phyloP scores from a whole-genome alignment of 176 grass and related monocot species.

The Oryza meridionalis region DNA sequence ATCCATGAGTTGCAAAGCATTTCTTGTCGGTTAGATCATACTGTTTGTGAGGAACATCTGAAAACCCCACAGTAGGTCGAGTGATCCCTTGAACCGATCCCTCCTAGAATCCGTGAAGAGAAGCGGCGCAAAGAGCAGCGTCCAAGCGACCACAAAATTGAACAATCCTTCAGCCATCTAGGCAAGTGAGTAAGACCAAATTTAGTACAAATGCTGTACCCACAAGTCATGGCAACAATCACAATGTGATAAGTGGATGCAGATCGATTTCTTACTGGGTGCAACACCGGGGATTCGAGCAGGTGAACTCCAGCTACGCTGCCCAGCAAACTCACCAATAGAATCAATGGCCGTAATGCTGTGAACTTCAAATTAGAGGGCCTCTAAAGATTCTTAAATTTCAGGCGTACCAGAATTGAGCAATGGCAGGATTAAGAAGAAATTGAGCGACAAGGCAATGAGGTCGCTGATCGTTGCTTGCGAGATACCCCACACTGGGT shows the following conservation, averaged over 20 bases:
- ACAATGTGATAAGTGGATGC: background rate
- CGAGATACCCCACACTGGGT: conserved; percentile 79
- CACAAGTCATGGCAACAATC: background rate
- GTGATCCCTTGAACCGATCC: conserved; percentile 75
- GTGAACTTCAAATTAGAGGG: background rate
- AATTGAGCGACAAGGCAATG: conserved; percentile 80
- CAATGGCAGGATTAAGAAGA: conserved; percentile 84
- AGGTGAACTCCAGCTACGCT: conserved; percentile 75
- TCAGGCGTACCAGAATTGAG: conserved; percentile 64
- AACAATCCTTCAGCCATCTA: conserved; percentile 87
- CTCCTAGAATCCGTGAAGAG: conserved; percentile 73
- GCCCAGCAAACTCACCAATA: conserved; percentile 49
- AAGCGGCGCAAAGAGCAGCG: conserved; percentile 79
- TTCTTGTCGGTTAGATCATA: conserved; percentile 46
- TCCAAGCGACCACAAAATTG: conserved; percentile 92
- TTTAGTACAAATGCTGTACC: conserved; percentile 1
- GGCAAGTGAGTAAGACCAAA: background rate
- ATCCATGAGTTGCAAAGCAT: background rate
- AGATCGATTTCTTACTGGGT: conserved; percentile 64
- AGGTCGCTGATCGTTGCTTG: conserved; percentile 70
- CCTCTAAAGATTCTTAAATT: background rate
- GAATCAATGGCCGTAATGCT: conserved; percentile 33
- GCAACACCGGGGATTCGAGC: conserved; percentile 75
- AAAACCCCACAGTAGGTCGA: conserved; percentile 80
- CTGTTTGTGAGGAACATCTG: conserved; percentile 99